These are phyloP conservation scores for Barnettozyma pratensis DNA, from an alignment of 805 yeast genomes.

Conservation along the genomic window DNA sequence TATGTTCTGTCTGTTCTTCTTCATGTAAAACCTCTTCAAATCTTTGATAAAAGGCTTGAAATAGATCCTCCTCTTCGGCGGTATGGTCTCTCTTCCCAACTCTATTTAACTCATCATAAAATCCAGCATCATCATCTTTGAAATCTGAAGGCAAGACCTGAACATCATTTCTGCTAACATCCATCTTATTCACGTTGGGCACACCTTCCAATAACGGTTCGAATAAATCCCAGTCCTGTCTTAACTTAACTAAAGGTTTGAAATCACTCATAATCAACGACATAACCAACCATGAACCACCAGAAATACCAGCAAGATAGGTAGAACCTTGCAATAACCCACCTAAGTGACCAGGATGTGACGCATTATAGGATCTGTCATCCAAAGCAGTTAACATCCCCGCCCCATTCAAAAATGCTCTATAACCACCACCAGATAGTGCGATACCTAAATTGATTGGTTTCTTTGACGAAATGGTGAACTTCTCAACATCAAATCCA, in stretches of 20 bases:
- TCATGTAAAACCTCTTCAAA: slow-evolving; percentile 14
- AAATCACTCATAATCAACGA: slow-evolving; percentile 35
- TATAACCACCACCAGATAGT: slow-evolving; percentile 83
- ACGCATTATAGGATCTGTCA: slow-evolving; percentile 54
- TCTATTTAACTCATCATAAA: slow-evolving; percentile 21
- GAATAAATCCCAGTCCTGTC: slow-evolving; percentile 37
- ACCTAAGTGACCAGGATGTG: slow-evolving; percentile 53
- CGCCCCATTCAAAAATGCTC: slow-evolving; percentile 85
- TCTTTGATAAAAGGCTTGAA: slow-evolving; percentile 20
- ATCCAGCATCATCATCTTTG: slow-evolving; percentile 18
- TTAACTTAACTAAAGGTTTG: slow-evolving; percentile 32
- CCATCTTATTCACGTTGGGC: slow-evolving; percentile 44
- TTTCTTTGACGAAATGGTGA: slow-evolving; percentile 16
- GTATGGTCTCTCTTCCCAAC: slow-evolving; percentile 6
- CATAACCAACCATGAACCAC: slow-evolving; percentile 72
- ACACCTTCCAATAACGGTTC: slow-evolving; percentile 51
- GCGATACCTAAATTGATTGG: slow-evolving; percentile 50
- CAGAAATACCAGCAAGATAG: slow-evolving; percentile 74
- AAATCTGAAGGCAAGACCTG: slow-evolving; percentile 21
- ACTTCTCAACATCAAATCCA: slow-evolving; percentile 26
- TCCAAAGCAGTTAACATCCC: slow-evolving; percentile 80
- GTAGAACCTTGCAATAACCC: slow-evolving; percentile 69
- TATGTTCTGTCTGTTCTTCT: slow-evolving; percentile 6
- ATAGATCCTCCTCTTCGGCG: slow-evolving; percentile 8
- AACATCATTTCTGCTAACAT: slow-evolving; percentile 25